Evolutionary conservation across 164 flowering plant genomes (phyloP).

Genomic region (Magnolia changhungtana): DNA sequence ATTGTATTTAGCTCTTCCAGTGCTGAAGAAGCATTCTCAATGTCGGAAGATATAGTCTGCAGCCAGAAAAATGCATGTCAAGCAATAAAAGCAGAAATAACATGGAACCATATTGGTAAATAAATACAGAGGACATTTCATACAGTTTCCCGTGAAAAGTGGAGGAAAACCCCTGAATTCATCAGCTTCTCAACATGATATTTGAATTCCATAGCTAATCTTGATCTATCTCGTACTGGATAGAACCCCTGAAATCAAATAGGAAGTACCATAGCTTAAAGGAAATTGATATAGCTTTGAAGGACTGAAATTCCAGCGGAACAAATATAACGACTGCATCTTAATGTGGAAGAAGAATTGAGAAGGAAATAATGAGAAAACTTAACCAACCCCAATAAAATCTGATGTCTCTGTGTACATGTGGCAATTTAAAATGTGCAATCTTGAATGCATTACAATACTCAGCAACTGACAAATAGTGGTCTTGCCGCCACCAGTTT

Average conservation of each 20-base stretch:
- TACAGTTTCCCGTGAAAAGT: constrained; percentile 39
- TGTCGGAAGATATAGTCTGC: constrained; percentile 67
- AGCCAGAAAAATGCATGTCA: constrained; percentile 14
- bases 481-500: constrained; percentile 98
- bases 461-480: constrained; percentile 87
- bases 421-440: constrained; percentile 90
- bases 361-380: neutral
- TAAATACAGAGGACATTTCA: constrained; percentile 12
- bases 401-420: constrained; percentile 96
- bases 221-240: constrained; percentile 84
- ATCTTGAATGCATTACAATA: constrained; percentile 34
- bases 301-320: neutral
- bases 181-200: constrained; percentile 38
- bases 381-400: constrained; percentile 77
- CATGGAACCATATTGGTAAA: neutral
- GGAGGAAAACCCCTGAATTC: constrained; percentile 39
- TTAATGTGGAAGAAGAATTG: too few relatives aligned
- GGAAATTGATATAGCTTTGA: neutral
- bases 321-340: neutral
- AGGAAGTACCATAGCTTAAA: neutral
- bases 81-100: neutral
- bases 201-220: constrained; percentile 44
- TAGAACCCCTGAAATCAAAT: constrained; percentile 62
- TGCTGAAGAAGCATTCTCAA: constrained; percentile 54
- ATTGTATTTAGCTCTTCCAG: constrained; percentile 39